These are phyloP conservation scores for Aureobasidium mangrovei DNA, from an alignment of 2,329 filamentous ascomycete species.

Conservation along the genomic window DNA sequence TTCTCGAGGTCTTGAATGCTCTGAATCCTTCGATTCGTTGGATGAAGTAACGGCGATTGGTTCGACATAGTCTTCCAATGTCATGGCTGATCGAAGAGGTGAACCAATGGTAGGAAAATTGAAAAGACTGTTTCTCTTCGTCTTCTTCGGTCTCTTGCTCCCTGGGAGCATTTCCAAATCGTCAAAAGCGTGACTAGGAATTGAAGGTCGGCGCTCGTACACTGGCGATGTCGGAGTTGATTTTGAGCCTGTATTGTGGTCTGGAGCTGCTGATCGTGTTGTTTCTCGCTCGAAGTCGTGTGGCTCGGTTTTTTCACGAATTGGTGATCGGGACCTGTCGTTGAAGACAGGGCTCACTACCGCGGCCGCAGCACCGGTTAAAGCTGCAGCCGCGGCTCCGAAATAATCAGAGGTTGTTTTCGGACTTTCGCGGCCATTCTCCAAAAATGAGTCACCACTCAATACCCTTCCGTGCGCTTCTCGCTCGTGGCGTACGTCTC, in stretches of 20 bases:
- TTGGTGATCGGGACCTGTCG: not conserved
- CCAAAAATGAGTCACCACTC: too few species aligned
- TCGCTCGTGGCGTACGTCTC: too few species aligned
- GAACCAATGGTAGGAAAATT: constrained; percentile 34
- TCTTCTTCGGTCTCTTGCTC: constrained; percentile 37
- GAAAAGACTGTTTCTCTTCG: constrained; percentile 36
- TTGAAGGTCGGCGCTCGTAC: constrained; percentile 15
- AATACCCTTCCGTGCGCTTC: too few species aligned
- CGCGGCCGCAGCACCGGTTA: not conserved
- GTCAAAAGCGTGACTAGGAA: constrained; percentile 29
- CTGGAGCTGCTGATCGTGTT: not conserved
- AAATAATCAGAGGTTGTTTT: too few species aligned
- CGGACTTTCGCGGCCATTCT: too few species aligned
- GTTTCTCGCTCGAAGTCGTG: not conserved
- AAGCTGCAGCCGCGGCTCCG: not conserved
- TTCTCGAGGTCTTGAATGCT: not conserved
- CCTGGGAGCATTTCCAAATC: constrained; percentile 28
- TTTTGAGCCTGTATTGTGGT: not conserved
- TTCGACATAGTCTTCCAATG: constrained; percentile 36
- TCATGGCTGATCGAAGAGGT: constrained; percentile 37
- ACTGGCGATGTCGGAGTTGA: constrained; percentile 9
- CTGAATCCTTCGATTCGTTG: not conserved
- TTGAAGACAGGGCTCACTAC: not conserved
- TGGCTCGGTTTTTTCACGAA: constrained; percentile 4
- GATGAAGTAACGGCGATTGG: not conserved